These are phyloP conservation scores for Mycoemilia scoparia DNA, from an alignment of 192 early-diverging fungal genomes.

Conservation along the genomic window DNA sequence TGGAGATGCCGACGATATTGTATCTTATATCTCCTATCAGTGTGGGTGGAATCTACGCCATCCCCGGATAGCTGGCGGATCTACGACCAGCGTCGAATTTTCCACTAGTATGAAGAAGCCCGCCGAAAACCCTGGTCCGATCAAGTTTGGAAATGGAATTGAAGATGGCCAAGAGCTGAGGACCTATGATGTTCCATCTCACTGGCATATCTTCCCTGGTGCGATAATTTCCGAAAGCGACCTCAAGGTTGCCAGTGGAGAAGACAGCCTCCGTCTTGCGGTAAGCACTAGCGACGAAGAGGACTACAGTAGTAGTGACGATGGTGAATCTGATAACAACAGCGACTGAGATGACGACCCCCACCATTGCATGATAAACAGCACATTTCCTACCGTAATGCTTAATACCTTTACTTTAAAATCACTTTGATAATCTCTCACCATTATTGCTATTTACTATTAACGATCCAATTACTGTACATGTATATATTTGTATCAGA, in stretches of 20 bases:
- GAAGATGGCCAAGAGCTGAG: not conserved
- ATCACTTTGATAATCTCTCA: no score
- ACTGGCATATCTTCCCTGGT: constrained; percentile 26
- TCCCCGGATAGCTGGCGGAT: constrained; percentile 39
- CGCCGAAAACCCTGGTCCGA: constrained; percentile 1
- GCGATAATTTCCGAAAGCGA: constrained; percentile 19
- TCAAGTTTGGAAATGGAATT: constrained; percentile 5
- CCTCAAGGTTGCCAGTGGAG: constrained; percentile 15
- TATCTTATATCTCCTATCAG: constrained; percentile 50
- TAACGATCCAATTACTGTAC: constrained; percentile 2
- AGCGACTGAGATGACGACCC: not conserved
- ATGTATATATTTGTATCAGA: no score
- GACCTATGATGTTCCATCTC: constrained; percentile 10
- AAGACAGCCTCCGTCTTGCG: constrained; percentile 10
- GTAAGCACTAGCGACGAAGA: constrained; percentile 16
- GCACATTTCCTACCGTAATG: no score
- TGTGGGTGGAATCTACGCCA: constrained; percentile 62
- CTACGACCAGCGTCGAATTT: constrained; percentile 22
- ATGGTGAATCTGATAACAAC: not conserved
- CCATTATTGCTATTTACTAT: no score
- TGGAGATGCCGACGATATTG: constrained; percentile 71
- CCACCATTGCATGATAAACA: no score
- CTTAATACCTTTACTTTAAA: no score
- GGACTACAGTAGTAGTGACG: constrained; percentile 2
- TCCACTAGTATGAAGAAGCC: not conserved